Base-by-base conservation (phyloP, 2,329 filamentous ascomycete genomes). In the Penicillium sp. region DNA sequence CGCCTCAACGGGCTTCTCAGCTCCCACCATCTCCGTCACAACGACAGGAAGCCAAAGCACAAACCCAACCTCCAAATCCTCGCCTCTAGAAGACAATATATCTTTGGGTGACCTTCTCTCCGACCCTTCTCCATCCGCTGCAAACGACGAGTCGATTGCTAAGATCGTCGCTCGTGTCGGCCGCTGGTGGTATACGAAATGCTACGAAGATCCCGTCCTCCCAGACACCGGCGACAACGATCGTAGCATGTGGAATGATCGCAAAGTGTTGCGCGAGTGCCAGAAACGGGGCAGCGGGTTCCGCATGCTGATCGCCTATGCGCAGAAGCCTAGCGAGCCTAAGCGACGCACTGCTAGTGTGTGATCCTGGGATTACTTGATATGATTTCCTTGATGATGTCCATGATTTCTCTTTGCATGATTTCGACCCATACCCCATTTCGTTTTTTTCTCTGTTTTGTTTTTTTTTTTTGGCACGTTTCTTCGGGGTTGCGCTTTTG, bases 161-260 rank as follows among this genome's bases (percentile, higher is more conserved):
- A 92, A 90, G 66, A 95, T 95, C 80, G 91, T 97, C 21, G 88
- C 91, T 15, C 87, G 86, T 57, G 93, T 97, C 10, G 93, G 91
- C 2, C 83, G 94, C 41, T 97, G 93, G 90, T 99, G 94, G 94
- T 97, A 96, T 73, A 89, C 85, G 9, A 85, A 88, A 47, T 96
- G 93, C 76, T 97, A 96, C 70, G 93, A 96, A 73, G 84, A 81
- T 51, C 79, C 82, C 4, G 78, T 85, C 8, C 71, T 82, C 53
- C 68, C 72, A 1, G 73, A 79, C 53, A 50, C 45, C 2, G 70
- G 76, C 45, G 69, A 78, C 45, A 74, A 76, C 44, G 75, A 77
- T 42, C 83, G 73, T 54, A 87, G 88, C 69, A 89, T 97, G 60
- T 97, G 92, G 87, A 81, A 80, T 43, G 88, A 96, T 67, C 83